Evolutionary conservation across 805 yeast genomes (phyloP).

Genomic region (Cyberlindnera euphorbiae): DNA sequence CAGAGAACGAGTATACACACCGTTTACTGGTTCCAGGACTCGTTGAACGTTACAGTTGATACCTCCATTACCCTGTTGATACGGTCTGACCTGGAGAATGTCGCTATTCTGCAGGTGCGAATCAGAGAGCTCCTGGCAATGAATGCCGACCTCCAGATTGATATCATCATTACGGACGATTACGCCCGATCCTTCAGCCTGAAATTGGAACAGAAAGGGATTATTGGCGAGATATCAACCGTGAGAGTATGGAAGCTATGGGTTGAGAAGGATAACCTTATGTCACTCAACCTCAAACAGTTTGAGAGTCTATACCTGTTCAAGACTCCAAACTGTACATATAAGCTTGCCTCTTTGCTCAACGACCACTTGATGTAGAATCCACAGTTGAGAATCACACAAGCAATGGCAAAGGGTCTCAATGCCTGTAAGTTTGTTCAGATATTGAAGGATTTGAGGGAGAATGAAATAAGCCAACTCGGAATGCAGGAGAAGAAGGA

Average conservation of each 20-base stretch:
- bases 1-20: constrained; percentile 44
- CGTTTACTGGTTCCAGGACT: constrained; percentile 41
- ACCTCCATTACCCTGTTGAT: constrained; percentile 23
- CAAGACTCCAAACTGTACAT: constrained; percentile 28
- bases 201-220: constrained; percentile 24
- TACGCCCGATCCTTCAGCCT: constrained; percentile 31
- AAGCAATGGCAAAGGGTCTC: constrained; percentile 53
- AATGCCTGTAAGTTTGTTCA: constrained; percentile 46
- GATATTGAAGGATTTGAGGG: constrained; percentile 30
- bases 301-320: constrained; percentile 35
- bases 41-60: constrained; percentile 7
- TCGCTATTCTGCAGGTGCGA: constrained; percentile 13
- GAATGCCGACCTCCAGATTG: constrained; percentile 15
- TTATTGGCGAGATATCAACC: constrained; percentile 18
- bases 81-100: constrained; percentile 18
- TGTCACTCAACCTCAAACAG: constrained; percentile 16
- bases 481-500: constrained; percentile 33
- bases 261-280: constrained; percentile 7
- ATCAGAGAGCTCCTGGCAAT: constrained; percentile 16
- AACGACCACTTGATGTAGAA: constrained; percentile 42
- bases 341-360: constrained; percentile 32
- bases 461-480: constrained; percentile 27
- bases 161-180: constrained; percentile 32
- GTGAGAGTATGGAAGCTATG: constrained; percentile 17
- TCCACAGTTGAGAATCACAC: constrained; percentile 44